Conservation (phyloP, 2,329 filamentous ascomycete species). For the Ceratocystis albifundus region DNA sequence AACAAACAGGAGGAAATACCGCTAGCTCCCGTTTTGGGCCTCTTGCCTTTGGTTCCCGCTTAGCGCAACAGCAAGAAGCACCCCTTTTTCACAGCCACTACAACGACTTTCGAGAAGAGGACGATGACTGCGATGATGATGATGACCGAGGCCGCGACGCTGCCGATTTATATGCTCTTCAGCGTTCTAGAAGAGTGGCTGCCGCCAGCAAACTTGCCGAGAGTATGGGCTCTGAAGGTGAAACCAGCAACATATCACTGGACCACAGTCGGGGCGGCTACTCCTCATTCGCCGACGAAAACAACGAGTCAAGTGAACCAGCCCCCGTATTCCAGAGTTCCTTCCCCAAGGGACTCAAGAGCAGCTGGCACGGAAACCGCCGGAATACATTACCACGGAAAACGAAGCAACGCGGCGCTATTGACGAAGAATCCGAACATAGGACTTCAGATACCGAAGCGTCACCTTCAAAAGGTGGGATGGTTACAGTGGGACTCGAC, state of each 20-base stretch:
- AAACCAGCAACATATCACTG: conserved; percentile 46
- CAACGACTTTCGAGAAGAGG: conserved; percentile 83
- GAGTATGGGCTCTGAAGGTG: conserved; percentile 71
- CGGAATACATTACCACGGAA: conserved; percentile 5
- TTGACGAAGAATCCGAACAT: conserved; percentile 37
- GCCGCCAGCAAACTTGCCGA: conserved; percentile 73
- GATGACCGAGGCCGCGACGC: conserved; percentile 82
- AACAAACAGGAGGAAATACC: conserved; percentile 43
- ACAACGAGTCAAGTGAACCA: conserved; percentile 25
- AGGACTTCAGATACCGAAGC: conserved; percentile 26
- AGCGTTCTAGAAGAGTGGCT: conserved; percentile 79
- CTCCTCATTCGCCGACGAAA: conserved; percentile 30
- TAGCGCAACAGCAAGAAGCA: conserved; percentile 61
- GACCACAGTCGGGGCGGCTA: conserved; percentile 35
- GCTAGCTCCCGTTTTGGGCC: conserved; percentile 60
- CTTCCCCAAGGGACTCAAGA: conserved; percentile 42
- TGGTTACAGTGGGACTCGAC: conserved; percentile 82
- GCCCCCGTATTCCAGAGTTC: conserved; percentile 23
- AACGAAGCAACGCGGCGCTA: conserved; percentile 26
- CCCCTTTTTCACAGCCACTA: conserved; percentile 89
- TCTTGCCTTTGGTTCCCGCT: conserved; percentile 63
- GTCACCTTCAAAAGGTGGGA: conserved; percentile 43
- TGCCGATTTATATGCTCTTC: conserved; percentile 85
- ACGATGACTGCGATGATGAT: conserved; percentile 87
- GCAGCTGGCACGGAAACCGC: conserved; percentile 47